phyloP scores from a whole-genome alignment of 2,329 filamentous ascomycete species.

The Thermomyces lanuginosus region DNA sequence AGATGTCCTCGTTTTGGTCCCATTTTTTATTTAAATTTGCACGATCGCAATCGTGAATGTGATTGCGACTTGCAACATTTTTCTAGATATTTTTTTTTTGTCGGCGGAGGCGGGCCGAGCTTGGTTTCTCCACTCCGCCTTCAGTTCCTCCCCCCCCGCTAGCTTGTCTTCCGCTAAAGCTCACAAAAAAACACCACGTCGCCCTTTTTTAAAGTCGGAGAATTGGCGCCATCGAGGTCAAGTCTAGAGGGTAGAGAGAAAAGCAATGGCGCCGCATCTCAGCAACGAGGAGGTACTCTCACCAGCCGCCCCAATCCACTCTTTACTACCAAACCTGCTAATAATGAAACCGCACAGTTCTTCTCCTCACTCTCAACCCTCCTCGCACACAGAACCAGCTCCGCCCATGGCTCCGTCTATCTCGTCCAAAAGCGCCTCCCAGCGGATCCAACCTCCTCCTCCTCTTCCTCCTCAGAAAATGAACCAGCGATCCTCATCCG shows the following conservation, averaged over 20 bases:
- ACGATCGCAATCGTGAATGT: not conserved
- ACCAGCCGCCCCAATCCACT: not conserved
- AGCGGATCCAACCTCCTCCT: too few relatives aligned
- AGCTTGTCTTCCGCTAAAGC: too few relatives aligned
- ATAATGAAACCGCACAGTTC: slow-evolving; percentile 19
- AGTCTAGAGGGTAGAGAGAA: too few relatives aligned
- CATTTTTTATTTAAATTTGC: not conserved
- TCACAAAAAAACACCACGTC: too few relatives aligned
- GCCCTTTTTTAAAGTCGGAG: too few relatives aligned
- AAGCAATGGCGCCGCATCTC: slow-evolving; percentile 22
- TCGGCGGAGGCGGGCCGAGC: too few relatives aligned
- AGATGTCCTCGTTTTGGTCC: slow-evolving; percentile 19
- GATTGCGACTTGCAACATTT: too few relatives aligned
- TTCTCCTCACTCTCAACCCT: slow-evolving; percentile 25
- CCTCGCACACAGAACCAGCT: slow-evolving; percentile 23
- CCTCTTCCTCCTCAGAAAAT: slow-evolving; percentile 42
- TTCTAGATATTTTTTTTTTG: too few relatives aligned
- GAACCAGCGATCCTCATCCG: slow-evolving; percentile 55
- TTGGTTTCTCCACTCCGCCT: too few relatives aligned
- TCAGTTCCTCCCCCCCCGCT: too few relatives aligned
- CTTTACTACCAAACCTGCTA: slow-evolving; percentile 6
- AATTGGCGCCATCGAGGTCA: too few relatives aligned
- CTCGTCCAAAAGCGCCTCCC: slow-evolving; percentile 28
- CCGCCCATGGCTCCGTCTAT: slow-evolving; percentile 27
- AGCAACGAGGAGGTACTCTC: slow-evolving; percentile 26